These are phyloP conservation scores for Aspergillus sp. DNA, from an alignment of 2,329 filamentous ascomycete species.

Conservation along the genomic window DNA sequence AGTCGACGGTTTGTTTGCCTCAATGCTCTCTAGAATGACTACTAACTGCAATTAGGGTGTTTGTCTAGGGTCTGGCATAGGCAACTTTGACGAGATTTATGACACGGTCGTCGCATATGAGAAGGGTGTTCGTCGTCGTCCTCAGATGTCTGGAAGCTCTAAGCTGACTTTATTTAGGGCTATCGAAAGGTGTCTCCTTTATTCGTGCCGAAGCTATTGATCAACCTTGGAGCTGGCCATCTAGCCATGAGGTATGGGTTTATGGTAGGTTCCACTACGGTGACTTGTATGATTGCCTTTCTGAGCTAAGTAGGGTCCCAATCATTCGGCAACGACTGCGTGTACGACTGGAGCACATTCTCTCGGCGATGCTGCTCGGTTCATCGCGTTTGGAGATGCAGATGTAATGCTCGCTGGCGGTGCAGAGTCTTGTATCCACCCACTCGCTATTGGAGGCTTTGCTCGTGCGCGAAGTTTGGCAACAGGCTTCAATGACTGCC, in stretches of 20 bases:
- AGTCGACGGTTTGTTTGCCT: constrained; percentile 64
- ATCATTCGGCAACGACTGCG: constrained; percentile 89
- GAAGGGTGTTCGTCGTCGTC: constrained; percentile 65
- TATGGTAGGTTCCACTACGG: constrained; percentile 47
- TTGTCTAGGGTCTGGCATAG: constrained; percentile 92
- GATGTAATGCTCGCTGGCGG: constrained; percentile 97
- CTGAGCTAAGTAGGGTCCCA: constrained; percentile 67
- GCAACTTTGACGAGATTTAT: constrained; percentile 90
- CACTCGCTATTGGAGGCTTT: constrained; percentile 89
- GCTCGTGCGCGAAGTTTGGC: constrained; percentile 83
- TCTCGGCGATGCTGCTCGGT: constrained; percentile 89
- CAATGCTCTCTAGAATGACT: neutral
- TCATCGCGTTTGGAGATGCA: constrained; percentile 89
- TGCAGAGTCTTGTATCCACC: constrained; percentile 93
- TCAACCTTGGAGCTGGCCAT: constrained; percentile 93
- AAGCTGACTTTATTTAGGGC: constrained; percentile 59
- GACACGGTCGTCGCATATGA: constrained; percentile 78
- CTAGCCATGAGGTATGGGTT: constrained; percentile 92
- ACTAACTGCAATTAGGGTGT: constrained; percentile 63
- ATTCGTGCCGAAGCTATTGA: constrained; percentile 90
- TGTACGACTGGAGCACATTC: constrained; percentile 96
- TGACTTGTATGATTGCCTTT: neutral
- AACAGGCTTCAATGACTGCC: constrained; percentile 76
- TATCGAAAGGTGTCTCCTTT: constrained; percentile 92
- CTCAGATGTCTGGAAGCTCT: neutral